Conservation (phyloP, 345 rosid genomes). For the Raphanus sativus region DNA sequence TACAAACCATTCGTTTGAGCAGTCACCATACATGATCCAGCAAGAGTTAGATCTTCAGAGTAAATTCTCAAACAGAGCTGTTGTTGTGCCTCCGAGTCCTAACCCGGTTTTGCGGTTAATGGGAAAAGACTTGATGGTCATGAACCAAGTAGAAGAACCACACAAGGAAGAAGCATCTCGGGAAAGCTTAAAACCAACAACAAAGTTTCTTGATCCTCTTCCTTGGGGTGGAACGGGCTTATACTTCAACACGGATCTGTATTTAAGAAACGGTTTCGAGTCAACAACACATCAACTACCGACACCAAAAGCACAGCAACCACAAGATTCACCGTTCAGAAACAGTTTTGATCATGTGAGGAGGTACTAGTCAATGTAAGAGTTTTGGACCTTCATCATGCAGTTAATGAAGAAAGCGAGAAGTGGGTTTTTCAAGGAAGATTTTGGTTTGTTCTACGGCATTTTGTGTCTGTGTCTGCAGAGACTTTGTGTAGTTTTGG, state of each 20-base stretch:
- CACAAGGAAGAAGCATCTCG: conserved; percentile 36
- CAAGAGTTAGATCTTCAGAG: conserved; percentile 34
- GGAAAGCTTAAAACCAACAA: conserved; percentile 29
- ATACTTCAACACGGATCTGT: conserved; percentile 33
- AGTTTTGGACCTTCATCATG: not conserved
- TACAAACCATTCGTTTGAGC: conserved; percentile 37
- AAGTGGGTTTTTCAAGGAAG: conserved; percentile 2
- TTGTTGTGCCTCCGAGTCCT: conserved; percentile 71
- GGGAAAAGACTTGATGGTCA: conserved; percentile 96
- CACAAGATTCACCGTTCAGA: conserved; percentile 31
- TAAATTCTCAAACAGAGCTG: conserved; percentile 19
- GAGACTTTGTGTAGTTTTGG: no score
- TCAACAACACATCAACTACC: conserved; percentile 23
- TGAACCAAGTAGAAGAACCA: conserved; percentile 80
- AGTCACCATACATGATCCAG: conserved; percentile 33
- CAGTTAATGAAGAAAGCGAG: no score
- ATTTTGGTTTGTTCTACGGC: not conserved
- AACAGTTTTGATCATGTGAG: conserved; percentile 37
- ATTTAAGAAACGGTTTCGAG: conserved; percentile 26
- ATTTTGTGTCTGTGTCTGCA: no score
- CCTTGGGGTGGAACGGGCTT: conserved; percentile 16
- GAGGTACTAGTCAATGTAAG: conserved; percentile 24
- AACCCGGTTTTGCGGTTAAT: conserved; percentile 85
- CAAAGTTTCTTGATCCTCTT: conserved; percentile 43
- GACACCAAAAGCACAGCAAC: conserved; percentile 4